Evolutionary conservation across 768 basidiomycete genomes (phyloP), one percentile per base, ranked within the genome.

Genomic region (Lentinula aciculospora): DNA sequence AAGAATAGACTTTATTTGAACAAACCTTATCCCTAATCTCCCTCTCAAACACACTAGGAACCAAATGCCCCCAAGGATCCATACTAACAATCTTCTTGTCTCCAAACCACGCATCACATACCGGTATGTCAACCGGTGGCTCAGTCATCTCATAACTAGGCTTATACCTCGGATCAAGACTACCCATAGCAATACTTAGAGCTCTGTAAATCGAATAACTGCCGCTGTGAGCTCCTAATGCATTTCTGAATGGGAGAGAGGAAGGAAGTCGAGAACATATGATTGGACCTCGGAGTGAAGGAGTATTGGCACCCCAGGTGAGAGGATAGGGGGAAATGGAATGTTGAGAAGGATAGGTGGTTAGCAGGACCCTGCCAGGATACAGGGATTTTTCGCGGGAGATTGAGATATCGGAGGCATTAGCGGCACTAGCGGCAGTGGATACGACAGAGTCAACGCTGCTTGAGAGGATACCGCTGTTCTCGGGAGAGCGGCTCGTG

Each of bases 171-270:
- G 89, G 90, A 28, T 83, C 76, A 56, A 93, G 83, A 2, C 87
- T 81, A 37, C 90, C 89, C 81, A 96, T 89, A 7, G 94, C 96
- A 67, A 97, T 94, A 9, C 90, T 84, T 12, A 98, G 80, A 0
- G 96, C 92, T 32, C 94, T 86, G 71, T 97, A 98, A 72, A 97
- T 94, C 13, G 90, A 93, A 72, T 98, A 98, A 1, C 88, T 90
- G 5, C 96, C 95, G 0, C 86, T 87, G 68, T 97, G 94, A 0
- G 96, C 94, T 9, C 96, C 95, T 67, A 98, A 82, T 25, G 95
- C 90, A 70, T 98, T 98, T 46, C 96, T 87, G 54, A 85, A 81
- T 73, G 94, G 95, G 76, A 96, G 89, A 29, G 88, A 86, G 12
- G 80, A 79, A 0, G 88, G 82, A 21, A 94, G 85, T 25, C 95